Percentiles rank a stretch among this genome's conserved stretches.
These are phyloP conservation scores for Lagerstroemia speciosa DNA, from an alignment of 345 rosid genomes.

Conservation along the genomic window DNA sequence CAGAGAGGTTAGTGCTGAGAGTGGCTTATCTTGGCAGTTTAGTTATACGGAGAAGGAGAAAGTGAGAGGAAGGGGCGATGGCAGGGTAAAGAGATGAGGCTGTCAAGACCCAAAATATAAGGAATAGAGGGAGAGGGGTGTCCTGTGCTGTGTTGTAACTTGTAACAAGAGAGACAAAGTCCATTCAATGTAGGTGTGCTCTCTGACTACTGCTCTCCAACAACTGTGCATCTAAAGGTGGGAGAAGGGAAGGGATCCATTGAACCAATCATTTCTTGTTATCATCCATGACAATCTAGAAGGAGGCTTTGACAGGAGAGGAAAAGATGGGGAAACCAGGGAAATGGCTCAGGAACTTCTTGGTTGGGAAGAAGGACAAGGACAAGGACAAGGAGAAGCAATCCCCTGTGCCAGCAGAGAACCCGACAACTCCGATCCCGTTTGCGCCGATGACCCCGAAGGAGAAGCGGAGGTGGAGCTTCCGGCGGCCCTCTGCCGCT, in stretches of 20 bases:
- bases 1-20: neutral
- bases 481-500: constrained; percentile 68
- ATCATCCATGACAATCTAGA: constrained; percentile 1
- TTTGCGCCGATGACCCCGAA: constrained; percentile 48
- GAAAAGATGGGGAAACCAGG: constrained; percentile 70
- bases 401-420: constrained; percentile 13
- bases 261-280: neutral
- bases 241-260: neutral
- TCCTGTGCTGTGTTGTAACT: constrained; percentile 2
- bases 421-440: constrained; percentile 34
- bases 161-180: neutral
- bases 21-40: neutral
- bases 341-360: constrained; percentile 66
- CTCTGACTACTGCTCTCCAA: neutral
- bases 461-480: constrained; percentile 87
- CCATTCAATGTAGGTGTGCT: neutral
- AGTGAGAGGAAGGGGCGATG: constrained; percentile 10
- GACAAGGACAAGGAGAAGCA: constrained; percentile 26
- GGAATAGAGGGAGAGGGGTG: neutral
- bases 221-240: neutral
- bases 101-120: constrained; percentile 13
- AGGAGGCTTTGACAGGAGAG: constrained; percentile 8
- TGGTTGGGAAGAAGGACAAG: constrained; percentile 65
- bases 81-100: constrained; percentile 20
- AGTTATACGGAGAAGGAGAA: constrained; percentile 2